Conservation (phyloP, 208 protist genomes). For the Angomonas desouzai region DNA sequence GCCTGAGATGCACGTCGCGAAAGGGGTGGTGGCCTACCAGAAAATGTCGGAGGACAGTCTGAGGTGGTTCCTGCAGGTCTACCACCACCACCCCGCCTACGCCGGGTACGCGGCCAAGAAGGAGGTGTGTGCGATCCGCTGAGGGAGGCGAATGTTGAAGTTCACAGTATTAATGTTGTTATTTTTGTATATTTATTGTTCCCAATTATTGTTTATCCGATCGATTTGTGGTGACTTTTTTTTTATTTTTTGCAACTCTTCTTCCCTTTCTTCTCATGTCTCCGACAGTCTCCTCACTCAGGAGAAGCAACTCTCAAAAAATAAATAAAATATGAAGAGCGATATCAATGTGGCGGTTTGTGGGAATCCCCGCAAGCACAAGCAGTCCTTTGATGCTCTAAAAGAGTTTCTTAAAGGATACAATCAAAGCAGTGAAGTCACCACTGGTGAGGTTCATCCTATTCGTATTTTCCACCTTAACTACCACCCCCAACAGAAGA, state of each 20-base stretch:
- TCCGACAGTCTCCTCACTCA: not conserved
- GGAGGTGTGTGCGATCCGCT: not conserved
- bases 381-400: constrained; percentile 72
- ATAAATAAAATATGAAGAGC: not conserved
- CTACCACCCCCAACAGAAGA: constrained; percentile 35
- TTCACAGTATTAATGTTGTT: not conserved
- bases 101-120: constrained; percentile 11
- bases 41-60: constrained; percentile 48
- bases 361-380: constrained; percentile 67
- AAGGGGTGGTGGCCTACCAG: constrained; percentile 55
- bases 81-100: constrained; percentile 84
- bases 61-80: constrained; percentile 81
- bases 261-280: constrained; percentile 17
- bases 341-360: constrained; percentile 51
- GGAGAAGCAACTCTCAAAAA: not conserved
- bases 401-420: constrained; percentile 23
- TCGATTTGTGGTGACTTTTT: too few relatives aligned
- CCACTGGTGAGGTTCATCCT: not conserved
- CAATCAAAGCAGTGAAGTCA: constrained; percentile 20
- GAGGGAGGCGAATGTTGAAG: too few relatives aligned
- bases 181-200: constrained; percentile 13
- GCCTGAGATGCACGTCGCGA: constrained; percentile 49
- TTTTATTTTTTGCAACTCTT: constrained; percentile 9
- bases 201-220: too few relatives aligned
- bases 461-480: constrained; percentile 54